Evolutionary conservation across 805 yeast genomes (phyloP), one percentile per base, ranked within the genome.

Genomic region (Lipomyces anomalus): DNA sequence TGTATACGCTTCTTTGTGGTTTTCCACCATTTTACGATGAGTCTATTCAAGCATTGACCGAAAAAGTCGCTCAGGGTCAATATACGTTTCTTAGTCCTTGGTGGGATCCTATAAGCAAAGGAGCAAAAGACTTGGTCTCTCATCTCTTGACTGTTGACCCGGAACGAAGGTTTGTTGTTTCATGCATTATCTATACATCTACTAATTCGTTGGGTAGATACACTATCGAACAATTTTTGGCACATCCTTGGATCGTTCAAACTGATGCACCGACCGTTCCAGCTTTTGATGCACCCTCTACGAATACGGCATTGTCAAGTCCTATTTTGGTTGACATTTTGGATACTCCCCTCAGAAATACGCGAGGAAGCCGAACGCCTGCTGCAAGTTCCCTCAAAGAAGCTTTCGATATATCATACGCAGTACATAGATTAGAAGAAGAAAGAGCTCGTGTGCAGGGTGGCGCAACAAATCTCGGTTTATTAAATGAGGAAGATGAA

Each of bases 1-100:
- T 92, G 44, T 92, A 92, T 62, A 92, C 97, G 0, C 70, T 92
- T 35, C 69, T 92, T 29, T 92, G 97, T 68, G 98, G 98, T 3
- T 92, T 92, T 67, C 98, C 98, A 1, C 98, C 98, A 4, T 92
- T 92, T 61, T 92, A 88, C 65, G 94, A 86, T 61, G 92, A 84
- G 60, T 69, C 80, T 48, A 81, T 82, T 50, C 89, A 82, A 48
- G 71, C 74, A 1, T 70, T 84, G 48, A 84, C 94, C 3, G 82
- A 78, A 53, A 82, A 84, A 56, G 89, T 84, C 20, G 85, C 89
- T n/a, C 70, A 69, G 48, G 94, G 92, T 30, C 83, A 83, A 59
- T 84, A 73, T 61, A 79, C 84, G 9, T 84, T 84, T 56, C 67
- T 84, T 55, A 69, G 78, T 29, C 94, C 94, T 1, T 84, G 94